phyloP scores from a whole-genome alignment of 345 rosid species.

The Pistacia vera region DNA sequence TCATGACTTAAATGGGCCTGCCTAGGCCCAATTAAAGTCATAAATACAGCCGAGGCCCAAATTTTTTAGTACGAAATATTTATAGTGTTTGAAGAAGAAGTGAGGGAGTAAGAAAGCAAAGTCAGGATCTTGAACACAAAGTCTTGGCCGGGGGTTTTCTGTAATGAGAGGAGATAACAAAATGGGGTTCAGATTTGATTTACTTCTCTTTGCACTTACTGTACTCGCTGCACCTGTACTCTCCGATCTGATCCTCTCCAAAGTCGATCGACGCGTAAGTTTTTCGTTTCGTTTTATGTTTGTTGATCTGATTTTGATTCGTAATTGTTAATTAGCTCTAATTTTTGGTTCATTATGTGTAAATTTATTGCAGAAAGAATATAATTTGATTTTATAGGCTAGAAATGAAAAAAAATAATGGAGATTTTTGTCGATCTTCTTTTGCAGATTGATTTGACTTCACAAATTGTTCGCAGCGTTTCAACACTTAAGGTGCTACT shows the following conservation, averaged over 20 bases:
- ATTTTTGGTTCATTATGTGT: background rate
- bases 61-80: too few relatives aligned
- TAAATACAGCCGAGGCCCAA: background rate
- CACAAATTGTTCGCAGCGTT: conserved; percentile 72
- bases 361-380: background rate
- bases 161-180: background rate
- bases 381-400: background rate
- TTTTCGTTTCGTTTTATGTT: conserved; percentile 19
- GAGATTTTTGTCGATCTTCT: background rate
- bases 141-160: background rate
- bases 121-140: background rate
- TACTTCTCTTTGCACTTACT: conserved; percentile 43
- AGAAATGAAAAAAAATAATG: background rate
- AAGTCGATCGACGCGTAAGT: conserved; percentile 94
- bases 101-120: too few relatives aligned
- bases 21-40: too few relatives aligned
- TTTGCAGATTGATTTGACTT: conserved; percentile 81
- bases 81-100: too few relatives aligned
- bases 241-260: conserved; percentile 85
- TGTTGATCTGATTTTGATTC: conserved; percentile 1
- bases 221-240: conserved; percentile 56
- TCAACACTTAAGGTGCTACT: conserved; percentile 70
- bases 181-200: conserved; percentile 46
- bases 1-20: background rate
- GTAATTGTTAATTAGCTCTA: background rate